phyloP scores from a whole-genome alignment of 306 rosid species.

The Quercus gilva region DNA sequence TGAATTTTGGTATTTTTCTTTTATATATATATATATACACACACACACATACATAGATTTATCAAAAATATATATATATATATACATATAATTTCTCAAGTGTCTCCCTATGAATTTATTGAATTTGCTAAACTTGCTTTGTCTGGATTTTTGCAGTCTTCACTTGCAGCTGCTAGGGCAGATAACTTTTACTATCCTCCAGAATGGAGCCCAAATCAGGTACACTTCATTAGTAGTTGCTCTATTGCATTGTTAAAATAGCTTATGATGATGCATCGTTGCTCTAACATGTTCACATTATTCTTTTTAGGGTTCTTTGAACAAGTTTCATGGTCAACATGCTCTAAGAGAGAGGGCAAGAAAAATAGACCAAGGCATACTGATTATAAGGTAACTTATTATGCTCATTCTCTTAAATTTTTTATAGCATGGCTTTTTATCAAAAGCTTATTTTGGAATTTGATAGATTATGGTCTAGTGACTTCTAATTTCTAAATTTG shows the following conservation, averaged over 20 bases:
- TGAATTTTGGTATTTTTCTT: not conserved
- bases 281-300: constrained; percentile 3
- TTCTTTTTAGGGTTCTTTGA: constrained; percentile 72
- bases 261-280: not conserved
- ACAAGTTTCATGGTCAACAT: constrained; percentile 93
- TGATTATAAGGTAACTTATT: constrained; percentile 71
- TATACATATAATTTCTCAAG: not conserved
- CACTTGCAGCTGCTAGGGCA: constrained; percentile 95
- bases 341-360: constrained; percentile 92
- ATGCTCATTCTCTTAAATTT: not conserved
- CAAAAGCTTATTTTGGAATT: not conserved
- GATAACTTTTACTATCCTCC: constrained; percentile 93
- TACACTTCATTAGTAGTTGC: constrained; percentile 15
- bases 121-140: constrained; percentile 27
- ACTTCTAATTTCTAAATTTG: not conserved
- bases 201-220: constrained; percentile 94
- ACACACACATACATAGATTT: too few relatives aligned
- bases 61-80: too few relatives aligned
- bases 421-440: not conserved
- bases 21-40: not conserved
- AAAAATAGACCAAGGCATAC: constrained; percentile 82
- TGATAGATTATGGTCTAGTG: not conserved
- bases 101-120: constrained; percentile 5
- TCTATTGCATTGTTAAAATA: not conserved
- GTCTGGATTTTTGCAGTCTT: constrained; percentile 62